These are phyloP conservation scores for Calonectria naviculata DNA, from an alignment of 2,329 filamentous ascomycete species.

Conservation along the genomic window DNA sequence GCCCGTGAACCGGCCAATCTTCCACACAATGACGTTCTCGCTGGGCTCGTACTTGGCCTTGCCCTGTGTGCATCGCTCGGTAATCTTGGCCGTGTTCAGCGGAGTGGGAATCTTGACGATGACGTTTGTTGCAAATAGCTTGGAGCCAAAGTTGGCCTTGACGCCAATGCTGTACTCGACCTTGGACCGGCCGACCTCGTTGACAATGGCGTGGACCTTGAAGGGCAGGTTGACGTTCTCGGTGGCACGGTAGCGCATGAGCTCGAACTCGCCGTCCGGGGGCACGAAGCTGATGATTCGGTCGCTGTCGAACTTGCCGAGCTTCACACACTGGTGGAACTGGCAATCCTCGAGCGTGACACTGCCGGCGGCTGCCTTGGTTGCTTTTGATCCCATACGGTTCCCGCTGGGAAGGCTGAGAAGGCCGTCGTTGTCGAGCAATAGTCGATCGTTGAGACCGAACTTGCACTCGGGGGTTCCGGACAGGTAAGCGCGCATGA, in stretches of 20 bases:
- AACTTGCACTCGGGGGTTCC: constrained; percentile 99
- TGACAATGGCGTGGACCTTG: constrained; percentile 98
- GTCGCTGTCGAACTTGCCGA: constrained; percentile 96
- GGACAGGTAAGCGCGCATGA: constrained; percentile 97
- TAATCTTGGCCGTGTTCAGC: constrained; percentile 94
- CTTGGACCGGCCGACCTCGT: constrained; percentile 95
- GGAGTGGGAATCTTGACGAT: constrained; percentile 94
- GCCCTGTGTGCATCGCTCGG: constrained; percentile 91
- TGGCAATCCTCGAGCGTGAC: constrained; percentile 98
- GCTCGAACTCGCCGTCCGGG: constrained; percentile 96
- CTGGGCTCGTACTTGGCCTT: constrained; percentile 99
- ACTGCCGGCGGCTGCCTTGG: constrained; percentile 93
- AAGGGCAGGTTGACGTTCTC: constrained; percentile 99
- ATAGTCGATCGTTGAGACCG: constrained; percentile 92
- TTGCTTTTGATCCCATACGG: constrained; percentile 84
- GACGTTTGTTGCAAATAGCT: constrained; percentile 97
- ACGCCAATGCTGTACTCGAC: constrained; percentile 99
- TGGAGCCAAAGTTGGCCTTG: constrained; percentile 95
- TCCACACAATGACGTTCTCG: constrained; percentile 99
- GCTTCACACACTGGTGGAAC: constrained; percentile 98
- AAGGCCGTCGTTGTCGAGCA: constrained; percentile 83
- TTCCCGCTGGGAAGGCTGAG: constrained; percentile 78
- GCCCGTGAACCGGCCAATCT: constrained; percentile 98
- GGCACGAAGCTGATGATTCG: constrained; percentile 97
- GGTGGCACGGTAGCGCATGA: constrained; percentile 98